phyloP scores from a whole-genome alignment of 768 basidiomycete species.

The Dentipellis fragilis region DNA sequence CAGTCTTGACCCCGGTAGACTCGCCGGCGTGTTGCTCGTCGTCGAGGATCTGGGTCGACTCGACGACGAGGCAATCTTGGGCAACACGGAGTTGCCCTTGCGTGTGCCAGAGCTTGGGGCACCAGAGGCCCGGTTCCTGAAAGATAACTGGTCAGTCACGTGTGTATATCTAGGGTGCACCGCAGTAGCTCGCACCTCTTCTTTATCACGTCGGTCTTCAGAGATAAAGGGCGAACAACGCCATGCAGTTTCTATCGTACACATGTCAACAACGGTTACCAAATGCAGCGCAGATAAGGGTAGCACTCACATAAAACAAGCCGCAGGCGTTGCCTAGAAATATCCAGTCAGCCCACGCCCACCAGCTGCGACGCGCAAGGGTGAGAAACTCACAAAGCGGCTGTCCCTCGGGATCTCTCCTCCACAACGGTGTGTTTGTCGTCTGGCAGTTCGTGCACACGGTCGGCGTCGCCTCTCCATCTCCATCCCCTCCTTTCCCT shows the following conservation, averaged over 20 bases:
- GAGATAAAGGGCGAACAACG: slow-evolving; percentile 84
- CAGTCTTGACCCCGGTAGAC: slow-evolving; percentile 31
- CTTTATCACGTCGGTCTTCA: slow-evolving; percentile 98
- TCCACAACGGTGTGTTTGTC: slow-evolving; percentile 90
- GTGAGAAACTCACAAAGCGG: slow-evolving; percentile 60
- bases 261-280: slow-evolving; percentile 2
- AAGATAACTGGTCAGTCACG: slow-evolving; percentile 10
- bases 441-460: slow-evolving; percentile 93
- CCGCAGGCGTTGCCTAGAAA: slow-evolving; percentile 79
- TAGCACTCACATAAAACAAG: slow-evolving; percentile 71
- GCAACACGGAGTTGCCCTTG: slow-evolving; percentile 46
- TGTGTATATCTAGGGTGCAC: neutral
- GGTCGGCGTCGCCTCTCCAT: slow-evolving; percentile 65
- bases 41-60: slow-evolving; percentile 65
- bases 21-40: slow-evolving; percentile 45
- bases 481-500: slow-evolving; percentile 41
- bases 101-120: slow-evolving; percentile 55
- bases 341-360: neutral
- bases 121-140: slow-evolving; percentile 75
- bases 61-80: slow-evolving; percentile 69
- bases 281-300: slow-evolving; percentile 8
- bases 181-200: slow-evolving; percentile 50
- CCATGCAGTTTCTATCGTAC: slow-evolving; percentile 80
- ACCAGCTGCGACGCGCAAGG: no score
- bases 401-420: slow-evolving; percentile 87